Percentiles rank a stretch among this genome's conserved stretches.
These are phyloP conservation scores for Rhodotorula sp. DNA, from an alignment of 1,284 basidiomycete species.

Conservation along the genomic window DNA sequence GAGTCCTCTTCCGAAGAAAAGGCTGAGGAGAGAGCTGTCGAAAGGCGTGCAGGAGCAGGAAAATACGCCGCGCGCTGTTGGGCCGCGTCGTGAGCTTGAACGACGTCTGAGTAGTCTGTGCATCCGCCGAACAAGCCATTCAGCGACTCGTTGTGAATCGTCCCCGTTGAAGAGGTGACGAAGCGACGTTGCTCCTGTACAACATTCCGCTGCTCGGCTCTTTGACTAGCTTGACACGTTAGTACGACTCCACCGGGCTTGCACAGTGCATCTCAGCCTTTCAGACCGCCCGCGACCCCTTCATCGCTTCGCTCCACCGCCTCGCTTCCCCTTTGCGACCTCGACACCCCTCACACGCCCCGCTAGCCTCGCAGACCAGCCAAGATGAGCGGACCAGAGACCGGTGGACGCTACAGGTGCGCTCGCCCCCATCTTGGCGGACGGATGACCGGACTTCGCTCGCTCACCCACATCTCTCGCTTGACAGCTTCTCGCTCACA, in stretches of 20 bases:
- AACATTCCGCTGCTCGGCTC: not conserved
- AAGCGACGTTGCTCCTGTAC: not conserved
- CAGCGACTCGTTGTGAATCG: not conserved
- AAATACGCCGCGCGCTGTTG: not conserved
- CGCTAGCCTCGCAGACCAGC: not conserved
- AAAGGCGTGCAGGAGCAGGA: not conserved
- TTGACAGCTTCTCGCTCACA: slow-evolving; percentile 78
- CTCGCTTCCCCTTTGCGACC: not conserved
- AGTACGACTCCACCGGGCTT: no score
- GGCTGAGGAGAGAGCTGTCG: no score
- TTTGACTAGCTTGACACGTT: no score
- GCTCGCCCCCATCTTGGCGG: not conserved
- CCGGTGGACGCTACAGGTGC: slow-evolving; percentile 32
- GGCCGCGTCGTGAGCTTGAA: not conserved
- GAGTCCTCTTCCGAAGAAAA: not conserved
- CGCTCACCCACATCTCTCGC: not conserved
- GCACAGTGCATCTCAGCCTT: fast-evolving
- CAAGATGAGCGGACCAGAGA: slow-evolving; percentile 13
- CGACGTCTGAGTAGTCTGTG: not conserved
- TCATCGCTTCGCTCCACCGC: not conserved
- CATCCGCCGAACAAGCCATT: not conserved
- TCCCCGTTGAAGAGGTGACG: not conserved
- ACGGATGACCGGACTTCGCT: not conserved
- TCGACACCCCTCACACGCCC: not conserved
- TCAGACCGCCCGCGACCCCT: not conserved